phyloP scores from a whole-genome alignment of 2,329 filamentous ascomycete species.

The Fusarium xyrophilum region DNA sequence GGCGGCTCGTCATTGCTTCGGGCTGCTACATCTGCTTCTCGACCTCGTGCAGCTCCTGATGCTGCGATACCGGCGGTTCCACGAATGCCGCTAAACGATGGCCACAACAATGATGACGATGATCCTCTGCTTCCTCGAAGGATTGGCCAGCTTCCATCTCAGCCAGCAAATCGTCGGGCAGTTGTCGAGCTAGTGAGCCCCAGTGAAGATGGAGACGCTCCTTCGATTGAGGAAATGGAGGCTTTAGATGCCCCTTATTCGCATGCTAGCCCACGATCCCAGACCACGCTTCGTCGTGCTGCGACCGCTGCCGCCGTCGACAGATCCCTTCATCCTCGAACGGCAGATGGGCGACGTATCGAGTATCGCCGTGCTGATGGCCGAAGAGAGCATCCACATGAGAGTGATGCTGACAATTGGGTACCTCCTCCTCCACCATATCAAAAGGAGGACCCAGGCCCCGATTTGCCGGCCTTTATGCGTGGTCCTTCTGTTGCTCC shows the following conservation, averaged over 20 bases:
- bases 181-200: conserved; percentile 38
- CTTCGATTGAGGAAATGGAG: conserved; percentile 63
- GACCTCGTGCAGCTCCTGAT: conserved; percentile 40
- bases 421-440: conserved; percentile 86
- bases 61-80: conserved; percentile 43
- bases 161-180: conserved; percentile 6
- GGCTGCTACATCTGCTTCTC: conserved; percentile 54
- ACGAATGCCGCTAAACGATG: conserved; percentile 38
- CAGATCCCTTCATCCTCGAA: conserved; percentile 68
- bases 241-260: conserved; percentile 75
- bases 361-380: conserved; percentile 74
- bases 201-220: conserved; percentile 53
- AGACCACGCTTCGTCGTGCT: conserved; percentile 72
- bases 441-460: conserved; percentile 65
- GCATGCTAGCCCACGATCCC: conserved; percentile 74
- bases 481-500: conserved; percentile 56
- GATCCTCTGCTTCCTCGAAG: conserved; percentile 62
- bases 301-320: conserved; percentile 79
- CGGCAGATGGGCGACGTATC: conserved; percentile 60
- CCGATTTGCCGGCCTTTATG: conserved; percentile 62
- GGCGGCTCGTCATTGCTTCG: conserved; percentile 53
- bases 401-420: conserved; percentile 90
- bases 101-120: conserved; percentile 48
- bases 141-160: conserved; percentile 46
- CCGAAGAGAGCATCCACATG: conserved; percentile 76